A percentile compares a stretch with the other conserved stretches of the same genome.
Conservation (phyloP, 2,329 filamentous ascomycete species). For the Fusarium mexicanum region DNA sequence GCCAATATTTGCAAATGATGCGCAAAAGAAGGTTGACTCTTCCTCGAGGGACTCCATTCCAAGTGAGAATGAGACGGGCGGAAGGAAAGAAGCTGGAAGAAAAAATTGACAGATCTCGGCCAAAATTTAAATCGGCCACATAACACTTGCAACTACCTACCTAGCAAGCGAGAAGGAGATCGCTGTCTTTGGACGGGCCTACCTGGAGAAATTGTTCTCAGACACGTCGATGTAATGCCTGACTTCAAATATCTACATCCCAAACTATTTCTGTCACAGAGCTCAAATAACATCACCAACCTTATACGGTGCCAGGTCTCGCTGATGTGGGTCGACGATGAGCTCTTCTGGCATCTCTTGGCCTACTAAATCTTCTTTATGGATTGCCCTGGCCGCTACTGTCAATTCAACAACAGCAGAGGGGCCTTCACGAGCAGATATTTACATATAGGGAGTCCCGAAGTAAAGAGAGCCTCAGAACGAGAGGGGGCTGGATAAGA, state of each 20-base stretch:
- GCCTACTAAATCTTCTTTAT: not conserved
- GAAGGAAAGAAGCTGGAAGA: not conserved
- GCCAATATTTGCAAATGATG: constrained; percentile 46
- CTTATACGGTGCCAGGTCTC: not conserved
- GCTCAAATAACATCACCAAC: not conserved
- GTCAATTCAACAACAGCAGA: not conserved
- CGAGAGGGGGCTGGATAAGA: not conserved
- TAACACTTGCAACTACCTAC: not conserved
- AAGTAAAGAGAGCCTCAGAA: not conserved
- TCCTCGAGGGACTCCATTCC: constrained; percentile 16
- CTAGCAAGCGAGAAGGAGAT: not conserved
- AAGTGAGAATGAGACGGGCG: not conserved
- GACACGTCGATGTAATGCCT: not conserved
- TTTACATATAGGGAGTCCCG: not conserved
- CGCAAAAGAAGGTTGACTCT: constrained; percentile 8
- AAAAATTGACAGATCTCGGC: not conserved
- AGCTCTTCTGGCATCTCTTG: not conserved
- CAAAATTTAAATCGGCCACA: not conserved
- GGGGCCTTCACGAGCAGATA: not conserved
- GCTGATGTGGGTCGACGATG: not conserved
- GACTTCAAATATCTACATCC: not conserved
- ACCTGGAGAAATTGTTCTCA: not conserved
- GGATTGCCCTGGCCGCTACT: not conserved
- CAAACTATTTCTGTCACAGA: not conserved
- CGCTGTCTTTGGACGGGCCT: not conserved